Evolutionary conservation across 352 stramenopile genomes (phyloP).

Genomic region (Globisporangium irregulare): DNA sequence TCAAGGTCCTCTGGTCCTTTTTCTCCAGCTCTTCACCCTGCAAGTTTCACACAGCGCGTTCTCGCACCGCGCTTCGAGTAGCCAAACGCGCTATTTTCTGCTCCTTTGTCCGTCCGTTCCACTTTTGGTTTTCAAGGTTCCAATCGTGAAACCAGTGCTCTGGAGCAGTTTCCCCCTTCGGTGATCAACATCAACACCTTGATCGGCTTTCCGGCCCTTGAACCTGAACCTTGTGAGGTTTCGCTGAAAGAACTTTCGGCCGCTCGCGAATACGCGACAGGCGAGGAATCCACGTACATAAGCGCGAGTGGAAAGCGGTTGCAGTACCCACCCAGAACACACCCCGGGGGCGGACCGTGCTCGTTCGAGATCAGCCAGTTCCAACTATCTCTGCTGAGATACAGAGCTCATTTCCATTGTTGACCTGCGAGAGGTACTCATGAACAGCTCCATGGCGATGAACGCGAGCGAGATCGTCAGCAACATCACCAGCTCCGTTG

Average conservation of each 20-base stretch:
- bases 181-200: neutral
- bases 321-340: neutral
- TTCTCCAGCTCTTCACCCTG: neutral
- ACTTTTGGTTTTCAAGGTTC: neutral
- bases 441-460: conserved; percentile 6
- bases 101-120: neutral
- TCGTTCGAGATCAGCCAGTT: neutral
- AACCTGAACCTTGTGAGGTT: neutral
- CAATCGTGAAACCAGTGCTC: neutral
- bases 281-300: neutral
- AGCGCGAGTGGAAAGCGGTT: neutral
- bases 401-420: conserved; percentile 8
- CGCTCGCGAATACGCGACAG: neutral
- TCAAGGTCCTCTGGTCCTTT: no score
- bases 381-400: neutral
- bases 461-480: conserved; percentile 5
- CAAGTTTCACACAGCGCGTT: neutral
- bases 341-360: neutral
- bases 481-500: neutral
- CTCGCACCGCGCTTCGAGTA: neutral
- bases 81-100: neutral
- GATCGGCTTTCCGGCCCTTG: neutral
- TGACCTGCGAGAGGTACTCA: conserved; percentile 6
- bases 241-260: neutral
- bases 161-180: neutral